Base-by-base conservation (phyloP, 371 early-diverging fungal genomes). In the Saksenaea oblongispora region DNA sequence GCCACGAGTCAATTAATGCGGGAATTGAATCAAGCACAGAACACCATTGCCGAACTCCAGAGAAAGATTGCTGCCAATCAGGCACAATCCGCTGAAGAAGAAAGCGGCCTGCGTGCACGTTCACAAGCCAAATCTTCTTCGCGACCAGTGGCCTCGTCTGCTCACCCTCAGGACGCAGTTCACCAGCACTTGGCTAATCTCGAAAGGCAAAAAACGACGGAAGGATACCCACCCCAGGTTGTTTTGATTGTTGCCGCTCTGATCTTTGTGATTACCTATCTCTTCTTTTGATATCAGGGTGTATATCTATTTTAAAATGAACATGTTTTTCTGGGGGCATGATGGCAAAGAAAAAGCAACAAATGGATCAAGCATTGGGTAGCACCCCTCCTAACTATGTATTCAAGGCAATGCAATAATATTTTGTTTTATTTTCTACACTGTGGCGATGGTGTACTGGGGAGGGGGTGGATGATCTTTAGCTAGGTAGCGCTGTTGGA, bases 201-300 rank as follows among this genome's bases (percentile, higher is more conserved):
- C 14, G 61, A 58, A 58, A 35, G 2, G 17, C 58, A 14, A 18
- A 34, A 34, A 37, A 13, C 22, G 24, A 58, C 53, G 18, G 61
- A 61, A 61, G 61, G 61, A 7, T 61, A 61, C 22, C 61, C 61
- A 11, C 61, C 61, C 14, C 61, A 61, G 35, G 61, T 61, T 18
- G 31, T 61, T 14, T 26, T 61, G 54, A 34, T 37, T 11, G 61
- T 61, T 8, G 24, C 61, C 2, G 28, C 18, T 34, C 22, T 54
- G 14, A 54, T 61, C 1, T 61, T 61, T 35, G 10, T 61, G n/a
- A 1, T 61, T 5, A 61, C 61, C 44, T 59, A 59, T 47, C 44
- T 59, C 5, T 59, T 59, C 28, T 59, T 59, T 26, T 59, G 28
- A 44, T 47, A 56, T 56, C 24, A 47, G 17, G 18, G 1, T 0